Evolutionary conservation across 2,329 filamentous ascomycete species (phyloP).

Genomic region (Fusarium foetens): DNA sequence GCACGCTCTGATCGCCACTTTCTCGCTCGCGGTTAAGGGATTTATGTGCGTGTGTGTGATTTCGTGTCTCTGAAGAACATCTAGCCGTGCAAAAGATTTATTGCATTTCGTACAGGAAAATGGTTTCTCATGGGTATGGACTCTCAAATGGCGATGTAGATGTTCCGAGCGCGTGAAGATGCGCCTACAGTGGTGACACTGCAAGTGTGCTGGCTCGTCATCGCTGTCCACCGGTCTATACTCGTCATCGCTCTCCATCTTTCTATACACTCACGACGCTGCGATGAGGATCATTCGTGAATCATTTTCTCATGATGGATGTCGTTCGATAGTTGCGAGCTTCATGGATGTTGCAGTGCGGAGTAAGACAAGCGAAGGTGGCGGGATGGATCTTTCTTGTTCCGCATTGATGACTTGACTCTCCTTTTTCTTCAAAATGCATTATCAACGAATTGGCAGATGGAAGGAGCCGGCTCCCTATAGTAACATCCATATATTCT

Average conservation of each 20-base stretch:
- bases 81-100: slow-evolving; percentile 30
- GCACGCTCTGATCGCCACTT: slow-evolving; percentile 21
- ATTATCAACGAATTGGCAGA: not conserved
- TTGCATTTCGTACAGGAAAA: slow-evolving; percentile 19
- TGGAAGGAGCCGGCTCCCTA: not conserved
- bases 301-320: not conserved
- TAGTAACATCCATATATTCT: not conserved
- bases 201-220: not conserved
- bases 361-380: not conserved
- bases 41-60: slow-evolving; percentile 14
- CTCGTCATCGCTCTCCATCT: not conserved
- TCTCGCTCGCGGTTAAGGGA: not conserved
- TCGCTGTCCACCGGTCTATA: not conserved
- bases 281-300: not conserved
- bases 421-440: not conserved
- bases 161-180: slow-evolving; percentile 28
- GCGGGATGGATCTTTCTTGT: slow-evolving; percentile 10
- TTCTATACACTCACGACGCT: not conserved
- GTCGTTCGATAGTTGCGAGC: not conserved
- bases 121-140: slow-evolving; percentile 32
- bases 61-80: slow-evolving; percentile 27
- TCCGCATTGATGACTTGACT: not conserved
- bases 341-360: not conserved
- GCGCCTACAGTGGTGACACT: slow-evolving; percentile 2
- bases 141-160: slow-evolving; percentile 25